Conservation (phyloP, 2,329 filamentous ascomycete genomes). For the Rutstroemia sydowiana region DNA sequence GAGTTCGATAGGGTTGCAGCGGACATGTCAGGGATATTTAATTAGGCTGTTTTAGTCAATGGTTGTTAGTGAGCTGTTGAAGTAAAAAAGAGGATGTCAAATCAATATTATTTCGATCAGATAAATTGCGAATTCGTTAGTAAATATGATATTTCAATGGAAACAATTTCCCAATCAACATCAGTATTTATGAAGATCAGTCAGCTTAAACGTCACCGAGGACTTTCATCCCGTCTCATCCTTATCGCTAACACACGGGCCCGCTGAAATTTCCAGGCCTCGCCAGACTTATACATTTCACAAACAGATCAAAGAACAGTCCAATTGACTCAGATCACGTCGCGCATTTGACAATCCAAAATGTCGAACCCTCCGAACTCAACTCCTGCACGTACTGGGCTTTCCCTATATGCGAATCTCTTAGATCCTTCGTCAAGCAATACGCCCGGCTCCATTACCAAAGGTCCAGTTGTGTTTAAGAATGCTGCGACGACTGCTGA, state of each 20-base stretch:
- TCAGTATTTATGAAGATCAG: too few species aligned
- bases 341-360: too few species aligned
- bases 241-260: too few species aligned
- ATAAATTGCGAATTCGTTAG: background rate
- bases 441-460: constrained; percentile 56
- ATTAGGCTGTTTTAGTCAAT: background rate
- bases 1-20: constrained; percentile 47
- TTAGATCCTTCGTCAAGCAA: constrained; percentile 54
- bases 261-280: too few species aligned
- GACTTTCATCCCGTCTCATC: background rate
- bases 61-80: too few species aligned
- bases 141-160: background rate
- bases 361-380: constrained; percentile 26
- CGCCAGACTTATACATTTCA: too few species aligned
- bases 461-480: constrained; percentile 67
- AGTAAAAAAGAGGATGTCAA: too few species aligned
- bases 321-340: too few species aligned
- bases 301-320: too few species aligned
- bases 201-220: background rate
- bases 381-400: constrained; percentile 35
- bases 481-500: constrained; percentile 37
- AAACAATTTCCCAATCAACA: too few species aligned
- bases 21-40: constrained; percentile 19
- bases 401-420: constrained; percentile 81
- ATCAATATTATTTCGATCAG: too few species aligned